Conservation (phyloP, 306 rosid genomes). For the Geum urbanum region DNA sequence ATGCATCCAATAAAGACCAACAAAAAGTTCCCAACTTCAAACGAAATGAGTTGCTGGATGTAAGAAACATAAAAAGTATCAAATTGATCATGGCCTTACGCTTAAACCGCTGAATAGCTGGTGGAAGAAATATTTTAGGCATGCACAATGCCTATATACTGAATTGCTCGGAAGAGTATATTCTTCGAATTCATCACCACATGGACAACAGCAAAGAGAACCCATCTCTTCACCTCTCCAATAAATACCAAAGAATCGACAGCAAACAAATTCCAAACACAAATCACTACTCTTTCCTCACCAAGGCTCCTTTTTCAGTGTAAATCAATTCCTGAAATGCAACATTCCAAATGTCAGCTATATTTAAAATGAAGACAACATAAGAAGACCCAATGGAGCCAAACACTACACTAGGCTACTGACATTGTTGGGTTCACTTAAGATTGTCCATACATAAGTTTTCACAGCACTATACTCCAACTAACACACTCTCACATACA, state of each 20-base stretch:
- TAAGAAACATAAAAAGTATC: not conserved
- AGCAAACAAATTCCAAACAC: not conserved
- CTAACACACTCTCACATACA: not conserved
- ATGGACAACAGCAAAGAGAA: slow-evolving; percentile 38
- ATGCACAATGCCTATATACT: slow-evolving; percentile 31
- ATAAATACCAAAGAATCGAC: not conserved
- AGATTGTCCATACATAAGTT: not conserved
- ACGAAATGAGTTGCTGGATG: not conserved
- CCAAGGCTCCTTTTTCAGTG: not conserved
- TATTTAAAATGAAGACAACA: not conserved
- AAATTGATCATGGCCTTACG: not conserved
- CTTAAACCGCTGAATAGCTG: slow-evolving; percentile 36
- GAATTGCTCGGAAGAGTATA: slow-evolving; percentile 31
- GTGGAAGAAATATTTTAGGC: slow-evolving; percentile 34
- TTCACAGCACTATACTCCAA: not conserved
- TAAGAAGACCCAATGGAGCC: not conserved
- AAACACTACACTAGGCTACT: not conserved
- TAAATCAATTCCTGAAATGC: not conserved
- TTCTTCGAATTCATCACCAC: slow-evolving; percentile 37
- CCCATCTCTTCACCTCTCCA: slow-evolving; percentile 27
- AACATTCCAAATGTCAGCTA: not conserved
- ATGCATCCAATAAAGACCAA: not conserved
- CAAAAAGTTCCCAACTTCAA: not conserved
- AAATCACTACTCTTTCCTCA: slow-evolving; percentile 1
- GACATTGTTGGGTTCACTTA: not conserved